Conservation (phyloP, 257 asterid genomes). For the Solanum microdontum region DNA sequence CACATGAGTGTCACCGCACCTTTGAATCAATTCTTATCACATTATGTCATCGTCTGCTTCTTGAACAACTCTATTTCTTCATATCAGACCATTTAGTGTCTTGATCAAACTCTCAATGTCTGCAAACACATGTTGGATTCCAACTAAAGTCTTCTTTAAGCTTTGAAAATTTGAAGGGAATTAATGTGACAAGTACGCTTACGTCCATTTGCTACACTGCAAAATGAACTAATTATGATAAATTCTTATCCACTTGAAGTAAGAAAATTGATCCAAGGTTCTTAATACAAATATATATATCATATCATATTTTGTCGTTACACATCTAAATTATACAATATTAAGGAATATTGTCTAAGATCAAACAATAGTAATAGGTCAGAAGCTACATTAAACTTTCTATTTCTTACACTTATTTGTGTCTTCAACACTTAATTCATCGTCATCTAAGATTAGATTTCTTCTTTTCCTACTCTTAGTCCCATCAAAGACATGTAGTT, state of each 20-base stretch:
- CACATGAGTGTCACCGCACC: constrained; percentile 7
- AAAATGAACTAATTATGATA: neutral
- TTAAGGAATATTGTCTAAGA: too few species aligned
- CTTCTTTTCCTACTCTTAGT: too few species aligned
- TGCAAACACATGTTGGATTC: constrained; percentile 4
- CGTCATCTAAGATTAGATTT: too few species aligned
- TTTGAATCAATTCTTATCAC: constrained; percentile 7
- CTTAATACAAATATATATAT: neutral
- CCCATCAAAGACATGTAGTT: too few species aligned
- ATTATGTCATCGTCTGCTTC: neutral
- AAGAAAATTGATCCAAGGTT: neutral
- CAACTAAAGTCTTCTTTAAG: neutral
- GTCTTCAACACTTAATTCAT: too few species aligned
- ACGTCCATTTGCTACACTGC: neutral
- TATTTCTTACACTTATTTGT: too few species aligned
- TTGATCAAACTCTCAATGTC: constrained; percentile 18
- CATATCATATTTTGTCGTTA: too few species aligned
- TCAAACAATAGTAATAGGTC: too few species aligned
- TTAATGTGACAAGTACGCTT: neutral
- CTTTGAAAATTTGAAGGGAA: constrained; percentile 12
- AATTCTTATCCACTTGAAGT: neutral
- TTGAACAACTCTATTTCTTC: constrained; percentile 4
- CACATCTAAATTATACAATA: too few species aligned
- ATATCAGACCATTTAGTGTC: constrained; percentile 3
- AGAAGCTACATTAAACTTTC: too few species aligned